A percentile compares a stretch with the other conserved stretches of the same genome.
Evolutionary conservation across 164 flowering plant genomes (phyloP).

Genomic region (Piper longum): DNA sequence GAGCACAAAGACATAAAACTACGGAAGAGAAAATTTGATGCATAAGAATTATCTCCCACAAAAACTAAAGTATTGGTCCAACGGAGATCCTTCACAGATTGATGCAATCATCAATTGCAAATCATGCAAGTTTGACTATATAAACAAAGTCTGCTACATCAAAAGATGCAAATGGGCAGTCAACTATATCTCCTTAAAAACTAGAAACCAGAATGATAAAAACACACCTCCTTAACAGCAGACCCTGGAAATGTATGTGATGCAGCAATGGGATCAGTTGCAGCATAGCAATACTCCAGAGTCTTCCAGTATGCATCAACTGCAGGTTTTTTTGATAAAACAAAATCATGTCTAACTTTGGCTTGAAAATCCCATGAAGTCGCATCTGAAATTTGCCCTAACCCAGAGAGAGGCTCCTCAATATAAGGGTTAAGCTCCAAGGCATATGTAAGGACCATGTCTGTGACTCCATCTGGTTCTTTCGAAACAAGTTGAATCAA

Average conservation of each 20-base stretch:
- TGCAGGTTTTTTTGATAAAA: slow-evolving; percentile 47
- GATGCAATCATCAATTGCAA: too few species aligned
- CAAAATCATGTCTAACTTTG: slow-evolving; percentile 69
- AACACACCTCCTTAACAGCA: slow-evolving; percentile 63
- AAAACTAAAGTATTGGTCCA: too few species aligned
- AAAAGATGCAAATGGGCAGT: too few species aligned
- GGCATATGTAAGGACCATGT: slow-evolving; percentile 35
- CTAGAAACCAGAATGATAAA: neutral
- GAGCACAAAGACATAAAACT: neutral
- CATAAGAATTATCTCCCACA: too few species aligned
- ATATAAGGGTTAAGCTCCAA: slow-evolving; percentile 90
- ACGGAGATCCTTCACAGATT: too few species aligned
- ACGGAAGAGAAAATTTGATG: neutral
- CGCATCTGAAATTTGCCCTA: slow-evolving; percentile 19
- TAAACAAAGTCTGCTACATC: too few species aligned
- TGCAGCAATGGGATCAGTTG: slow-evolving; percentile 62
- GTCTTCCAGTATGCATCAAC: slow-evolving; percentile 88
- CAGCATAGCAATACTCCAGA: slow-evolving; percentile 77
- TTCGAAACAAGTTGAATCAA: slow-evolving; percentile 50
- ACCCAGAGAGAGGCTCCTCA: slow-evolving; percentile 61
- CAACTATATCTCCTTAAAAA: neutral
- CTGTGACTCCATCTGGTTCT: slow-evolving; percentile 21
- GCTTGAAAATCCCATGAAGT: slow-evolving; percentile 58
- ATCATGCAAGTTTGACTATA: too few species aligned
- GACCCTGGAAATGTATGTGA: slow-evolving; percentile 88